Evolutionary conservation across 148 eudicot species (phyloP).

Genomic region (Camellia lanceoleosa): DNA sequence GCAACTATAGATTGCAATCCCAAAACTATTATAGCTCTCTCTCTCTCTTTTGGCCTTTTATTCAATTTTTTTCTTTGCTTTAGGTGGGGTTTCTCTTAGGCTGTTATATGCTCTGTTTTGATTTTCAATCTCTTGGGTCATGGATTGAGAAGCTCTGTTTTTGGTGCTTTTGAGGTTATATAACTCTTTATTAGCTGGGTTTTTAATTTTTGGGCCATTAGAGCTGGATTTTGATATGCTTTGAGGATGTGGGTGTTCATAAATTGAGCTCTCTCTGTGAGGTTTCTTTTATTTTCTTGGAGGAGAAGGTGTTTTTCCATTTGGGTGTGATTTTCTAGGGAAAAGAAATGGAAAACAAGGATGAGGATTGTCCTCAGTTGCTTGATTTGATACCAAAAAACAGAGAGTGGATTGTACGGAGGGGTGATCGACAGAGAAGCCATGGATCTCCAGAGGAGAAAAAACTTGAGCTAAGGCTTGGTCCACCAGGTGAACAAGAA

Average conservation of each 20-base stretch:
- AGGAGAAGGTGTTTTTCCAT: neutral
- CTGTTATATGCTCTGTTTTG: neutral
- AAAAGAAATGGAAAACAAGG: slow-evolving; percentile 26
- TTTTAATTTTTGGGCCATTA: slow-evolving; percentile 14
- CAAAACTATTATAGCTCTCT: neutral
- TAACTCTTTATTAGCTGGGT: slow-evolving; percentile 3
- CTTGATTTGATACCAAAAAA: slow-evolving; percentile 54
- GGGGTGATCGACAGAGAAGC: slow-evolving; percentile 19
- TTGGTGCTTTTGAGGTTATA: neutral
- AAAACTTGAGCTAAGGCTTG: slow-evolving; percentile 75
- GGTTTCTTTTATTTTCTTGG: neutral
- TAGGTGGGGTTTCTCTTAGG: neutral
- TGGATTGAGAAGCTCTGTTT: slow-evolving; percentile 7
- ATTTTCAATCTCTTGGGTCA: neutral
- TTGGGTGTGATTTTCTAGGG: slow-evolving; percentile 16
- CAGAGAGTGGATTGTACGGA: slow-evolving; percentile 26
- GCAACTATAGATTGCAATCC: slow-evolving; percentile 14
- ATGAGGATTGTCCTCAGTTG: slow-evolving; percentile 33
- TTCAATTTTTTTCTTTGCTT: neutral
- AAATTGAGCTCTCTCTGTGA: neutral
- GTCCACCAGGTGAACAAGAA: slow-evolving; percentile 52
- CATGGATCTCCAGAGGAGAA: slow-evolving; percentile 47
- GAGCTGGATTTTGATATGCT: slow-evolving; percentile 15
- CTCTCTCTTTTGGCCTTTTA: neutral
- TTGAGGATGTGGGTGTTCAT: slow-evolving; percentile 36